A percentile compares a stretch with the other conserved stretches of the same genome.
Conservation (phyloP, 805 yeast genomes). For the Nakazawaea anatomiae region DNA sequence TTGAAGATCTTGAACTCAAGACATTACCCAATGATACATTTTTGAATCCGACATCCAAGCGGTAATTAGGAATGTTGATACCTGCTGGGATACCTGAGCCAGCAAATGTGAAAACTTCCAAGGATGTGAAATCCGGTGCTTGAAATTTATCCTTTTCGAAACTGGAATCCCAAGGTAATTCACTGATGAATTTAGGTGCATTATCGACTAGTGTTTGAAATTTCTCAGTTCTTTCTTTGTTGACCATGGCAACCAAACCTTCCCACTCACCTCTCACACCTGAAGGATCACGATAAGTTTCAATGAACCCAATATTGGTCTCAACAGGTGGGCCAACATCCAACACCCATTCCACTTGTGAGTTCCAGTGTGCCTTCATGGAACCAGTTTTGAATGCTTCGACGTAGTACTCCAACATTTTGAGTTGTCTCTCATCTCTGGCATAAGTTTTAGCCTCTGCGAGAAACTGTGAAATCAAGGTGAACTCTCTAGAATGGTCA, state of each 20-base stretch:
- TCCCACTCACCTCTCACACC: conserved; percentile 95
- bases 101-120: conserved; percentile 85
- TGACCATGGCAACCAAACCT: conserved; percentile 85
- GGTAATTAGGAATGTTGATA: conserved; percentile 85
- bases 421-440: conserved; percentile 66
- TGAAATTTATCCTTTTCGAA: conserved; percentile 83
- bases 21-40: conserved; percentile 88
- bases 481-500: conserved; percentile 67
- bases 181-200: conserved; percentile 58
- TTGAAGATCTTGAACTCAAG: conserved; percentile 64
- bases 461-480: conserved; percentile 49
- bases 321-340: conserved; percentile 75
- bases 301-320: conserved; percentile 86
- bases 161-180: conserved; percentile 71
- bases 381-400: conserved; percentile 76
- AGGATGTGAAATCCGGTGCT: conserved; percentile 89
- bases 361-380: conserved; percentile 76
- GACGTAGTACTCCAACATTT: conserved; percentile 62
- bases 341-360: conserved; percentile 85
- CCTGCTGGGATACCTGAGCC: conserved; percentile 93
- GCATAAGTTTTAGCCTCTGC: conserved; percentile 52
- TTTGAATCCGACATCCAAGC: conserved; percentile 80
- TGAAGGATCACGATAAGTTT: conserved; percentile 87
- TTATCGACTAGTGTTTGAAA: conserved; percentile 62
- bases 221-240: conserved; percentile 78